These are phyloP conservation scores for Lenwebbia sp. DNA, from an alignment of 345 rosid species.

Conservation along the genomic window DNA sequence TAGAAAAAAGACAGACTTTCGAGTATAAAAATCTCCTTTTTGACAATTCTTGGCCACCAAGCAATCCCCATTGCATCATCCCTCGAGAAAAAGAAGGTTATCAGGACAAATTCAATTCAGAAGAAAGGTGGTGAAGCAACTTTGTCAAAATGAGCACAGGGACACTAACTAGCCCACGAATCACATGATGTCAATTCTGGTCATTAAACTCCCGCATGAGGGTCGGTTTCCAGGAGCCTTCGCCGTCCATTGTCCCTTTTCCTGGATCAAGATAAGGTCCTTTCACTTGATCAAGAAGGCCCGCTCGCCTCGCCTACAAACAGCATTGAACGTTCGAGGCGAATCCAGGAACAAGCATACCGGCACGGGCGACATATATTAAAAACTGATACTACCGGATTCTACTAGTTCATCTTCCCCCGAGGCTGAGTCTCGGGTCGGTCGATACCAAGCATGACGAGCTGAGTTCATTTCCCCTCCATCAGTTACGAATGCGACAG, in stretches of 20 bases:
- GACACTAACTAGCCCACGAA: not conserved
- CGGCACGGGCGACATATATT: not conserved
- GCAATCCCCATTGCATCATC: not conserved
- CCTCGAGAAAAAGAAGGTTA: not conserved
- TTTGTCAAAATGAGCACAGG: not conserved
- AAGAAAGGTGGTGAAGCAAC: not conserved
- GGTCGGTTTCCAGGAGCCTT: not conserved
- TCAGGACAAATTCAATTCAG: not conserved
- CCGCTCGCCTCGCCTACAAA: not conserved
- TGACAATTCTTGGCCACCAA: not conserved
- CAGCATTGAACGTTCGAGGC: not conserved
- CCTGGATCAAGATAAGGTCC: not conserved
- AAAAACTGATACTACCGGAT: not conserved
- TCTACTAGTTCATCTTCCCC: not conserved
- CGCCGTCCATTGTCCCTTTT: not conserved
- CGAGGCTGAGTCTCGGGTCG: too few relatives aligned
- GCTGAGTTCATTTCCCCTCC: not conserved
- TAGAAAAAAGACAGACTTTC: not conserved
- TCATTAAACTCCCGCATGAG: not conserved
- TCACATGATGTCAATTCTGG: not conserved
- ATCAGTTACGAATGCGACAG: not conserved
- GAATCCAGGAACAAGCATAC: not conserved
- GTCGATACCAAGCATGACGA: too few relatives aligned
- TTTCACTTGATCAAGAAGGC: not conserved
- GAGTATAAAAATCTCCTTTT: rapidly evolving